These are phyloP conservation scores for Arthonia radiata DNA, from an alignment of 495 filamentous ascomycete species.

Conservation along the genomic window DNA sequence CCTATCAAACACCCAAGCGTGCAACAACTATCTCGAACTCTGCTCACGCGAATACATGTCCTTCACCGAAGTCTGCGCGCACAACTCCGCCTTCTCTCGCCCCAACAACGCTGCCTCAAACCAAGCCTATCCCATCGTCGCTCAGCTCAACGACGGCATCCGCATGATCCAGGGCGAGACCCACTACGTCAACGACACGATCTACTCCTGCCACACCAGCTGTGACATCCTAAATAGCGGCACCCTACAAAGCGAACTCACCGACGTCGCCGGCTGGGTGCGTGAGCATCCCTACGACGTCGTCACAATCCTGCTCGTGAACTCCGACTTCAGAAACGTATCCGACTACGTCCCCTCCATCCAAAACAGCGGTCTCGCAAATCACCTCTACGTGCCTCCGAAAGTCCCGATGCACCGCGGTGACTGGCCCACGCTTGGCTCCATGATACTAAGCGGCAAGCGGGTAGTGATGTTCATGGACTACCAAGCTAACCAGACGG, in stretches of 20 bases:
- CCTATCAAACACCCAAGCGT: no score
- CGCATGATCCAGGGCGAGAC: slow-evolving; percentile 77
- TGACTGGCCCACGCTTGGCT: slow-evolving; percentile 65
- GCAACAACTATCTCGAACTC: slow-evolving; percentile 71
- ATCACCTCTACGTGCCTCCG: slow-evolving; percentile 46
- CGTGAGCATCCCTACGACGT: slow-evolving; percentile 60
- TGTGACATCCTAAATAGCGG: slow-evolving; percentile 65
- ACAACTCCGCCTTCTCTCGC: slow-evolving; percentile 65
- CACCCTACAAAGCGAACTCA: slow-evolving; percentile 48
- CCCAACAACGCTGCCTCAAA: slow-evolving; percentile 52
- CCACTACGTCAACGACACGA: slow-evolving; percentile 36
- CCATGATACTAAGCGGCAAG: slow-evolving; percentile 48
- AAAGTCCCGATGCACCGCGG: slow-evolving; percentile 40
- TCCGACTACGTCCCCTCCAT: slow-evolving; percentile 34
- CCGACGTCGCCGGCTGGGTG: slow-evolving; percentile 47
- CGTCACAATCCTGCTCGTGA: slow-evolving; percentile 72
- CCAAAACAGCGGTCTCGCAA: slow-evolving; percentile 37
- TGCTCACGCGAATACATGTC: slow-evolving; percentile 67
- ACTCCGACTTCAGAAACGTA: slow-evolving; percentile 43
- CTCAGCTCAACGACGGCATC: slow-evolving; percentile 68
- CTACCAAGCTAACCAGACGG: slow-evolving; percentile 60
- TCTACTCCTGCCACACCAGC: slow-evolving; percentile 47
- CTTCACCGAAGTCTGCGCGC: slow-evolving; percentile 63
- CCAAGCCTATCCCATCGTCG: slow-evolving; percentile 39
- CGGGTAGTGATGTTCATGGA: slow-evolving; percentile 47